These are phyloP conservation scores for Quercus wislizeni DNA, from an alignment of 306 rosid genomes.

Conservation along the genomic window DNA sequence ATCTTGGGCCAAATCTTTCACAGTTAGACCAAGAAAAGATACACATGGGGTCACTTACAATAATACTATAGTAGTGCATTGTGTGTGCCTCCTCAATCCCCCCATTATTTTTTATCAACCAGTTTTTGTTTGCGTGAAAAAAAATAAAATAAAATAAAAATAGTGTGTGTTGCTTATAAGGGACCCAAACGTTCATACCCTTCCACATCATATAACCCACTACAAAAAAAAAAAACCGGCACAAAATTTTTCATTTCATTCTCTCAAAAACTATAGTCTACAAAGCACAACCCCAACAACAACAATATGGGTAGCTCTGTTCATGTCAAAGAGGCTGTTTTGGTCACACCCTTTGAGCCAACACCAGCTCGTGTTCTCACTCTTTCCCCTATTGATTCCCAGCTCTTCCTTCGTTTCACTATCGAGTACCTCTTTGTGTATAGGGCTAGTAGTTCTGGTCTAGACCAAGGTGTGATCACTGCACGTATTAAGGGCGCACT, in stretches of 20 bases:
- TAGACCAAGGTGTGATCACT: conserved; percentile 23
- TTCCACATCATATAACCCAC: background rate
- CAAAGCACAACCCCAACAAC: no score
- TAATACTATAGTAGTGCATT: background rate
- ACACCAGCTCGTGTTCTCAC: conserved; percentile 51
- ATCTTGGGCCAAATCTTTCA: conserved; percentile 80
- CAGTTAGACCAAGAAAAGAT: conserved; percentile 40
- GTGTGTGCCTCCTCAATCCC: background rate
- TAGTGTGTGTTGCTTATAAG: background rate
- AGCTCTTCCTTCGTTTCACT: conserved; percentile 86
- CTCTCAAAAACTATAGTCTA: background rate
- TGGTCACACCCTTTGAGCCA: conserved; percentile 64
- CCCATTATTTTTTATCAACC: background rate
- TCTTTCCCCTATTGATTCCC: conserved; percentile 81
- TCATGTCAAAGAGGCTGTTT: conserved; percentile 49
- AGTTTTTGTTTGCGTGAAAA: no score
- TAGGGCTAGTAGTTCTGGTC: conserved; percentile 29
- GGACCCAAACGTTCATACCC: background rate
- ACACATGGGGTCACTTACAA: conserved; percentile 37
- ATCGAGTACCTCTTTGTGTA: conserved; percentile 71
- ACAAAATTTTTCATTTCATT: no score
- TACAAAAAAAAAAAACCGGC: background rate
- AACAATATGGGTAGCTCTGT: conserved; percentile 52
- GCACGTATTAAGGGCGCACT: conserved; percentile 55
- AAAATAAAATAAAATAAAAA: background rate